phyloP scores from a whole-genome alignment of 768 basidiomycete genomes.

The Paxillus rubicundulus region DNA sequence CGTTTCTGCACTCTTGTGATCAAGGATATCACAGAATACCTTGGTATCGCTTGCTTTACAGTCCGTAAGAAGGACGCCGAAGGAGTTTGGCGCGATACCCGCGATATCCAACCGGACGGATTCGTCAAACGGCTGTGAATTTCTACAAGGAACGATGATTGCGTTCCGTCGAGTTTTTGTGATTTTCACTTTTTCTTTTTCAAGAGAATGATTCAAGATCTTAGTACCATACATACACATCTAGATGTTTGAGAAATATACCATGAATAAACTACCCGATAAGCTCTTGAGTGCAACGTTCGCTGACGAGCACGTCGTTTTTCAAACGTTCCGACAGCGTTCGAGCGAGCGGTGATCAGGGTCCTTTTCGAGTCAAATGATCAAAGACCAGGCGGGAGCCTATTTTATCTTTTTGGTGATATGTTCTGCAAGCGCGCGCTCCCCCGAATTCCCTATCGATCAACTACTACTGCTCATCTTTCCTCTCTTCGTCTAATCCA shows the following conservation, averaged over 20 bases:
- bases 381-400: not conserved
- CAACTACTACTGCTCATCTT: conserved; percentile 10
- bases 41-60: conserved; percentile 94
- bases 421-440: conserved; percentile 15
- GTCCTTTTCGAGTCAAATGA: conserved; percentile 25
- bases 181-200: too few relatives aligned
- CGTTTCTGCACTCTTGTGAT: conserved; percentile 85
- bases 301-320: too few relatives aligned
- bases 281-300: too few relatives aligned
- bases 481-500: conserved; percentile 13
- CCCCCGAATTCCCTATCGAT: conserved; percentile 36
- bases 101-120: conserved; percentile 26
- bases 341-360: conserved; percentile 16
- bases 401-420: conserved; percentile 17
- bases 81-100: conserved; percentile 54
- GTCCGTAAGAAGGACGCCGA: conserved; percentile 79
- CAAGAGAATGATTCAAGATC: too few relatives aligned
- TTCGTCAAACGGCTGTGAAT: conserved; percentile 20
- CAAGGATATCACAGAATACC: conserved; percentile 80
- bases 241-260: too few relatives aligned
- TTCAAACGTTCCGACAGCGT: too few relatives aligned
- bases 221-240: too few relatives aligned
- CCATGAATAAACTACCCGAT: too few relatives aligned
- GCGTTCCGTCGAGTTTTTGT: too few relatives aligned
- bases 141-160: too few relatives aligned